These are phyloP conservation scores for Xerocomellus amylosporus DNA, from an alignment of 768 basidiomycete genomes.

Conservation along the genomic window DNA sequence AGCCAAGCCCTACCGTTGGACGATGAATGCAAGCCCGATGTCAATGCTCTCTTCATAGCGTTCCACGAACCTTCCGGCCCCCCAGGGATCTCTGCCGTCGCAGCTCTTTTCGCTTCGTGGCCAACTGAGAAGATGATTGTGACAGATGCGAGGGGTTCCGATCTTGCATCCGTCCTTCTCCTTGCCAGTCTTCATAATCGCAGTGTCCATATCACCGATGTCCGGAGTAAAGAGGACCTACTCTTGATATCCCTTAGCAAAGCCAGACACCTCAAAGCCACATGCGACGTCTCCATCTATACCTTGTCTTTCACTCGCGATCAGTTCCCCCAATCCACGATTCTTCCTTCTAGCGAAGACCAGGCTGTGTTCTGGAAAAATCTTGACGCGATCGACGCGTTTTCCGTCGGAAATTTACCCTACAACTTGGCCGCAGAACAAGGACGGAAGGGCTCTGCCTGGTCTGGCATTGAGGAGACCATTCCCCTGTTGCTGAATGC, in stretches of 20 bases:
- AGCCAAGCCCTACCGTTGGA: slow-evolving; percentile 61
- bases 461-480: slow-evolving; percentile 83
- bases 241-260: slow-evolving; percentile 92
- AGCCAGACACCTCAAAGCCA: slow-evolving; percentile 88
- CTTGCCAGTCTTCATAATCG: slow-evolving; percentile 91
- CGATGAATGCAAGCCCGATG: slow-evolving; percentile 75
- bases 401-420: slow-evolving; percentile 86
- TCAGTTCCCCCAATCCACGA: slow-evolving; percentile 61
- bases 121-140: slow-evolving; percentile 89
- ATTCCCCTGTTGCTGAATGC: slow-evolving; percentile 87
- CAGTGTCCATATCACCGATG: slow-evolving; percentile 87
- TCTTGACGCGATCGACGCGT: slow-evolving; percentile 79
- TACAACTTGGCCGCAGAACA: slow-evolving; percentile 68
- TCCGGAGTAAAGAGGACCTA: slow-evolving; percentile 82
- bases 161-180: slow-evolving; percentile 89
- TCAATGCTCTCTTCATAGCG: slow-evolving; percentile 85
- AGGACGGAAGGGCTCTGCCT: slow-evolving; percentile 56
- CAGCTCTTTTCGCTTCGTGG: slow-evolving; percentile 89
- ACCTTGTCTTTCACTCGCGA: slow-evolving; percentile 83
- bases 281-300: slow-evolving; percentile 93
- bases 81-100: slow-evolving; percentile 69
- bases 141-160: slow-evolving; percentile 88
- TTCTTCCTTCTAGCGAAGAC: slow-evolving; percentile 71
- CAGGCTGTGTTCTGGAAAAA: slow-evolving; percentile 86
- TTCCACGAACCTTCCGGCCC: slow-evolving; percentile 50